Base-by-base conservation (phyloP, 345 rosid genomes). In the Syzygium jambos region DNA sequence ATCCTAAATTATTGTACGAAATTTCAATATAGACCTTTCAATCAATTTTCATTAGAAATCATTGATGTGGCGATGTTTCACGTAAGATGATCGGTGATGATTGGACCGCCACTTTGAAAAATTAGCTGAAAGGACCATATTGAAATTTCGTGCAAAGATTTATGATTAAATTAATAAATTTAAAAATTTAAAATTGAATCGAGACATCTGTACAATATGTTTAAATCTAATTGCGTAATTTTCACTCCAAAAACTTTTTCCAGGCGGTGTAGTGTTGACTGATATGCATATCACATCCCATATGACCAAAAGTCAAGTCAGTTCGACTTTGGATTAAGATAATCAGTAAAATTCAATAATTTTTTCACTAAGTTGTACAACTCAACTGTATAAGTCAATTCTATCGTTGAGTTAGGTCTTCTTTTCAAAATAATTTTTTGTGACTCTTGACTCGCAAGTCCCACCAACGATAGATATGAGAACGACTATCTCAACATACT, bases 81-180 rank as follows among this genome's bases (percentile, higher is more conserved):
- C 5, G 1, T 0, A 68, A 6, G 11, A 16, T 8, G 12, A 0
- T 68, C 1, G 3, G 1, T 11, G 21, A 68, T 34, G 13, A 34
- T 23, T 17, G 0, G 12, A 34, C 2, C 4, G 6, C 3, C 0
- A 2, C 3, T 30, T 54, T 16, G 2, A 23, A 65, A 65, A 4
- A 65, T 65, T 30, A 7, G 3, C 1, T 34, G 3, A 3, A 34
- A 34, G 1, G 22, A 34, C 2, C 9, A 8, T 4, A 34, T 30
- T 30, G 2, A 4, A 68, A 30, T 68, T 34, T 68, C 0, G 0
- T 30, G 2, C 17, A 68, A 68, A 34, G 6, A 0, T 34, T 0
- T 16, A 17, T 9, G 25, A 68, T 15, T 16, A 17, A 4, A 34
- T 68, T 34, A 6, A 0, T 1, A 16, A 68, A 68, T 17, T 30